These are phyloP conservation scores for sunflower (Helianthus annuus) DNA, from an alignment of 129 eudicot species.

Conservation along the genomic window HanXRQr2.0-SUNRISE NC_035444.2:53736233-53736732, in stretches of 20 bases:
- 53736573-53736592: constrained; percentile 50
- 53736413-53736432: constrained; percentile 52
- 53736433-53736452: constrained; percentile 44
- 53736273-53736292: constrained; percentile 23
- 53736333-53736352: constrained; percentile 81
- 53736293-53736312: constrained; percentile 59
- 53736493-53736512: not conserved
- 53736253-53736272: constrained; percentile 30
- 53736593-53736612: constrained; percentile 57
- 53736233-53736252: constrained; percentile 31
- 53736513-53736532: not conserved
- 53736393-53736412: constrained; percentile 48
- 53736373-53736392: constrained; percentile 85
- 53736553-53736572: constrained; percentile 57
- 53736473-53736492: not conserved
- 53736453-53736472: not conserved
- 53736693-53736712: constrained; percentile 60
- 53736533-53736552: constrained; percentile 43
- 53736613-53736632: constrained; percentile 58
- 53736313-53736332: constrained; percentile 75
- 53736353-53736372: constrained; percentile 79
- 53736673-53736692: constrained; percentile 62
- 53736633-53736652: constrained; percentile 47
- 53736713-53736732: constrained; percentile 53
- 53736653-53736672: constrained; percentile 51